These are phyloP conservation scores for Houttuynia cordata DNA, from an alignment of 164 flowering plant genomes.

Conservation along the genomic window DNA sequence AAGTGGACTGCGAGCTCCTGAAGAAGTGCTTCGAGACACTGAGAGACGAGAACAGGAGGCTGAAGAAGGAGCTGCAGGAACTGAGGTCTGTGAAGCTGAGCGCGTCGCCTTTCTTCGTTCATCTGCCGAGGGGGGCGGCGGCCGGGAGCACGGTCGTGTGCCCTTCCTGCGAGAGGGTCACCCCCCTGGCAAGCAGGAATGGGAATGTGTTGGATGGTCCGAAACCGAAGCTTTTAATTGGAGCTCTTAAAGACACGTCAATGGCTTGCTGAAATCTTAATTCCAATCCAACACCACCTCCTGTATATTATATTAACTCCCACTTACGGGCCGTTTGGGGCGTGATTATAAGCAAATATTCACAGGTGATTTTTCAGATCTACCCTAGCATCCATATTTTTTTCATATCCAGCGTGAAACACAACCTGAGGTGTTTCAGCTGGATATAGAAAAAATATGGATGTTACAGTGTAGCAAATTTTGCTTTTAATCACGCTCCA, in stretches of 20 bases:
- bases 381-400: too few relatives aligned
- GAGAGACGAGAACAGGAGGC: conserved; percentile 3
- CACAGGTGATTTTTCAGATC: too few relatives aligned
- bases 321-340: too few relatives aligned
- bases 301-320: background rate
- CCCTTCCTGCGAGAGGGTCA: background rate
- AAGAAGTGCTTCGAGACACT: background rate
- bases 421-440: too few relatives aligned
- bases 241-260: background rate
- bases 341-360: too few relatives aligned
- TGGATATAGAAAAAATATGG: too few relatives aligned
- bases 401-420: too few relatives aligned
- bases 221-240: background rate
- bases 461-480: too few relatives aligned
- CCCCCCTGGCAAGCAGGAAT: background rate
- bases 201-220: background rate
- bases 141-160: background rate
- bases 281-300: background rate
- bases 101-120: conserved; percentile 65
- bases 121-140: background rate
- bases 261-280: background rate
- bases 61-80: conserved; percentile 3
- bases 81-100: conserved; percentile 7
- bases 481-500: too few relatives aligned
- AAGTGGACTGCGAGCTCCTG: conserved; percentile 2